Conservation (phyloP, 352 stramenopile genomes). For the Peronospora belbahrii region DNA sequence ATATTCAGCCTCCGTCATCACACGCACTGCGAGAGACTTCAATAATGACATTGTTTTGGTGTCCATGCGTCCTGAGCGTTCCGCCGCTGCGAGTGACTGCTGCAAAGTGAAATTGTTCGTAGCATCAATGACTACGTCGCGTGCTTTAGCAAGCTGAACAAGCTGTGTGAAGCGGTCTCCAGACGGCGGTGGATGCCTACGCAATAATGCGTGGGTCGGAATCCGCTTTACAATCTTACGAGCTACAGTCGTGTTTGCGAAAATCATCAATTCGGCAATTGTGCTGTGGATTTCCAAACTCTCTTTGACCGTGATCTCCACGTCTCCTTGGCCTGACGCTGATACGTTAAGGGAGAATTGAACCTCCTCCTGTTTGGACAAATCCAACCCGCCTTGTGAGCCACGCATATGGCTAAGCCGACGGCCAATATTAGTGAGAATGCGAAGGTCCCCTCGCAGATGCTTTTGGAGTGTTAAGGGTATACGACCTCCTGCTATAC, state of each 20-base stretch:
- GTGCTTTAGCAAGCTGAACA: conserved; percentile 56
- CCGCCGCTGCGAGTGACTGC: conserved; percentile 53
- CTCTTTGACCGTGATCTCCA: conserved; percentile 86
- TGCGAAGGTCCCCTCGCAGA: conserved; percentile 43
- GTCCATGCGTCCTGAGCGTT: conserved; percentile 53
- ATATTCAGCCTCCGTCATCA: conserved; percentile 94
- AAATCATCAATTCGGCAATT: conserved; percentile 92
- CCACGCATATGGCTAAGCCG: conserved; percentile 47
- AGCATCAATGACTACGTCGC: conserved; percentile 65
- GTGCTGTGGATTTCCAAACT: conserved; percentile 91
- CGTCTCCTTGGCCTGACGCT: conserved; percentile 57
- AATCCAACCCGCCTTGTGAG: conserved; percentile 60
- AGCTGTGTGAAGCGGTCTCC: conserved; percentile 73
- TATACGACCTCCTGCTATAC: conserved; percentile 67
- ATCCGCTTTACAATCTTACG: conserved; percentile 74
- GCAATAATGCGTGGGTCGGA: conserved; percentile 78
- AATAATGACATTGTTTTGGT: conserved; percentile 82
- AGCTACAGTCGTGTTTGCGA: conserved; percentile 88
- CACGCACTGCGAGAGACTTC: conserved; percentile 89
- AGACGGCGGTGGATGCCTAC: conserved; percentile 75
- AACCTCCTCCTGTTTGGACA: conserved; percentile 80
- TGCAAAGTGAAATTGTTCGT: conserved; percentile 80
- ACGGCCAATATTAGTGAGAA: conserved; percentile 63
- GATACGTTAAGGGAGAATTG: conserved; percentile 78
- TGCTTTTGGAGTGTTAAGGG: conserved; percentile 39